Conservation (phyloP, 164 flowering plant genomes). For the Vitis rotundifolia region DNA sequence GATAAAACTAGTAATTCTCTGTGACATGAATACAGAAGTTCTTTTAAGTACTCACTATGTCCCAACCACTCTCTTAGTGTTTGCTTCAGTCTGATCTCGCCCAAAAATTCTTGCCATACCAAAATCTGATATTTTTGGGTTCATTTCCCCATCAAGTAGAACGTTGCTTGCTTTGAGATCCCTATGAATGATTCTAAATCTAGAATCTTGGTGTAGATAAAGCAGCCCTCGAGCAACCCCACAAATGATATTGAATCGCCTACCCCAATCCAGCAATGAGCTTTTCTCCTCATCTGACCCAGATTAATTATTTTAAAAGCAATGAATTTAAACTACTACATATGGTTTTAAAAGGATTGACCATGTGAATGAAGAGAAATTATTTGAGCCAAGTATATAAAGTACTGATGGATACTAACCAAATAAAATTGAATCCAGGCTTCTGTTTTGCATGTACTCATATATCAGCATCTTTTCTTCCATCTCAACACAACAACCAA, state of each 20-base stretch:
- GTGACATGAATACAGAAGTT: neutral
- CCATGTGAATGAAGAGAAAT: slow-evolving; percentile 5
- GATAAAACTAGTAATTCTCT: neutral
- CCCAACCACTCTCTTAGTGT: slow-evolving; percentile 64
- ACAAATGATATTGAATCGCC: slow-evolving; percentile 55
- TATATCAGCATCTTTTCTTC: slow-evolving; percentile 67
- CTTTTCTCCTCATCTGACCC: slow-evolving; percentile 32
- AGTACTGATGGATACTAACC: slow-evolving; percentile 30
- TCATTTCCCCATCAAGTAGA: slow-evolving; percentile 57
- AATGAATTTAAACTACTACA: neutral
- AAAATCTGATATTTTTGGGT: slow-evolving; percentile 76
- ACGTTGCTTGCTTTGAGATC: slow-evolving; percentile 76
- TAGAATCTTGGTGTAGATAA: slow-evolving; percentile 74
- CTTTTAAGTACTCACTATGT: slow-evolving; percentile 54
- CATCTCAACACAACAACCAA: slow-evolving; percentile 62
- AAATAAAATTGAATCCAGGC: slow-evolving; percentile 59
- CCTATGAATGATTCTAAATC: slow-evolving; percentile 67
- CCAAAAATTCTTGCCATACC: slow-evolving; percentile 75
- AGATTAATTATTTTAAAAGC: neutral
- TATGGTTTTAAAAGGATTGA: neutral
- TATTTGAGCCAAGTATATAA: neutral
- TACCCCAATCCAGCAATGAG: slow-evolving; percentile 44
- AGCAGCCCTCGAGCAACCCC: slow-evolving; percentile 76
- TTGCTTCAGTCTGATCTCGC: slow-evolving; percentile 47
- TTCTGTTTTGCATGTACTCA: slow-evolving; percentile 62